Percentiles rank a stretch among this genome's conserved stretches.
Evolutionary conservation across 768 basidiomycete genomes (phyloP).

Genomic region (Asterophora parasitica): DNA sequence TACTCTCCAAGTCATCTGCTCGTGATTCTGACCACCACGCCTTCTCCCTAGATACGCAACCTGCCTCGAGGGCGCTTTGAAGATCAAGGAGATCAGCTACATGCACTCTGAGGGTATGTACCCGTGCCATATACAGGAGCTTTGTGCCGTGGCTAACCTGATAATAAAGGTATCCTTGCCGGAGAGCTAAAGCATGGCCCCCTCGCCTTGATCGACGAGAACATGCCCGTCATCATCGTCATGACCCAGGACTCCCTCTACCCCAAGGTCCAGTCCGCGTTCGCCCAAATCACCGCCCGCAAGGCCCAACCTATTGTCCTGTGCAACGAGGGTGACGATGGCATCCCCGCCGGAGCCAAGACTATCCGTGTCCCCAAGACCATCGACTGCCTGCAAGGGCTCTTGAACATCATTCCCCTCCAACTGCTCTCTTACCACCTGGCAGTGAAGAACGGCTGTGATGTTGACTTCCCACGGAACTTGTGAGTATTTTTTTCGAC

Average conservation of each 20-base stretch:
- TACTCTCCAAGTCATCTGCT: conserved; percentile 2
- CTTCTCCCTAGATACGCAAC: conserved; percentile 68
- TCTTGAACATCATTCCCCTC: conserved; percentile 94
- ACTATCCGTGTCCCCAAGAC: conserved; percentile 95
- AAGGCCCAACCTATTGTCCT: conserved; percentile 94
- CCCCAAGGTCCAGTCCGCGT: conserved; percentile 96
- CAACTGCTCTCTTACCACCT: conserved; percentile 96
- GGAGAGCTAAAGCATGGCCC: conserved; percentile 99
- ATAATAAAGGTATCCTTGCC: conserved; percentile 73
- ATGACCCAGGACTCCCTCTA: conserved; percentile 99
- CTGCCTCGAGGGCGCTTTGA: conserved; percentile 95
- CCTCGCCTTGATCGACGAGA: conserved; percentile 95
- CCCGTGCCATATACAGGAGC: neutral
- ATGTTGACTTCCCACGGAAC: conserved; percentile 98
- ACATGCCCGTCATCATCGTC: conserved; percentile 98
- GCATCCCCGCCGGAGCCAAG: conserved; percentile 67
- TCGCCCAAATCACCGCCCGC: conserved; percentile 95
- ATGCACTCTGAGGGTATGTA: conserved; percentile 70
- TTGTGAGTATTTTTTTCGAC: conserved; percentile 66
- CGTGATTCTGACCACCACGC: conserved; percentile 4
- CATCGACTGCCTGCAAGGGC: conserved; percentile 90
- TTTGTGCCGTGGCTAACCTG: conserved; percentile 7
- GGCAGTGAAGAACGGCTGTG: conserved; percentile 91
- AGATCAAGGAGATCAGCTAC: conserved; percentile 99
- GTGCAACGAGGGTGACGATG: conserved; percentile 89